Evolutionary conservation across 169 alveolate species (phyloP).

Genomic region (Plasmodium malariae): DNA sequence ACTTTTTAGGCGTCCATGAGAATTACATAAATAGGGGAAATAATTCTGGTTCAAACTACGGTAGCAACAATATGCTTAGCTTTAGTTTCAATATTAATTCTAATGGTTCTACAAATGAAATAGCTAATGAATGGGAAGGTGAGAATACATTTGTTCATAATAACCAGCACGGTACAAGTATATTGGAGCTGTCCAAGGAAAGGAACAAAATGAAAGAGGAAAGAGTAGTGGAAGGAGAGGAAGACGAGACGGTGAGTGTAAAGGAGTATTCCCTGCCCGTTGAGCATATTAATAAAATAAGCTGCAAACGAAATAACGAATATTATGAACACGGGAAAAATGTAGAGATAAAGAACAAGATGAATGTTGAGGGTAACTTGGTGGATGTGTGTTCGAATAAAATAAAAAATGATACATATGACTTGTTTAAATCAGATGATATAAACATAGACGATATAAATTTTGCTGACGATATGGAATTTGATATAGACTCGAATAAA

Average conservation of each 20-base stretch:
- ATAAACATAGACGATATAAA: conserved; percentile 26
- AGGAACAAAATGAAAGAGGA: neutral
- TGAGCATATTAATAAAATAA: neutral
- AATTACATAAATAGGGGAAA: too few relatives aligned
- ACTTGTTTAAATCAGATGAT: conserved; percentile 10
- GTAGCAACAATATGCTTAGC: too few relatives aligned
- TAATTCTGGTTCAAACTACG: too few relatives aligned
- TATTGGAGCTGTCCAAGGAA: neutral
- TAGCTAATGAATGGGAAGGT: too few relatives aligned
- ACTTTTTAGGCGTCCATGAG: too few relatives aligned
- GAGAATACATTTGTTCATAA: neutral
- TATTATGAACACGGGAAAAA: neutral
- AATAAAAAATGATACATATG: neutral
- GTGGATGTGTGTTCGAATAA: neutral
- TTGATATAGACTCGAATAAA: conserved; percentile 26
- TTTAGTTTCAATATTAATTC: too few relatives aligned
- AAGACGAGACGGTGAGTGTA: neutral
- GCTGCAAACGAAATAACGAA: neutral
- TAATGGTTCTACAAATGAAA: neutral
- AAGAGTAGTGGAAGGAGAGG: neutral
- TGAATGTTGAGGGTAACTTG: neutral
- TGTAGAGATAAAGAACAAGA: neutral
- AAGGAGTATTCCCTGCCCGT: conserved; percentile 3
- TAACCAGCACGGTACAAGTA: neutral
- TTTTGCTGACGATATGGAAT: conserved; percentile 30